Base-by-base conservation (phyloP, 805 yeast genomes). In the Wickerhamiella shivajii region DNA sequence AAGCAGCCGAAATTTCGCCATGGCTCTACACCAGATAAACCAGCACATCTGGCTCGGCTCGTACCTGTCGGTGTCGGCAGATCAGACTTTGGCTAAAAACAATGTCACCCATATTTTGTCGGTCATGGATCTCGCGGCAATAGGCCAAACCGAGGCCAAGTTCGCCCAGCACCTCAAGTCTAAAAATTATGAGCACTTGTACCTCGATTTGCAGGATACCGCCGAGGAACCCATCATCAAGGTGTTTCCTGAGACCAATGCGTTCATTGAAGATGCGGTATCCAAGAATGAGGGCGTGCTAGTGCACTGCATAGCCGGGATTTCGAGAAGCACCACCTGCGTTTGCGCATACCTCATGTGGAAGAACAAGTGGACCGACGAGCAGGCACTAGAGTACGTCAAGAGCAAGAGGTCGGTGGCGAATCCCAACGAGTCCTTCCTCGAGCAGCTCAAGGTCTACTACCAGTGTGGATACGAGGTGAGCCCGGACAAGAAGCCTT, bases 321-420 rank as follows among this genome's bases (percentile, higher is more conserved):
- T 81, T 18, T 83, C 95, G 1, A 64, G 98, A 42, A 79, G 94
- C 4, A 87, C 79, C 0, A 74, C 96, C 0, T 75, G 84, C 11
- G 74, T 76, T 23, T 72, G 80, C 31, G 93, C 96, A 0, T 93
- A 81, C 52, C 69, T 85, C 27, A 87, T 90, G 95, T 68, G 73
- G 50, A 60, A 84, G 32, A 63, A 77, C 52, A 61, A 83, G 46
- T 43, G 44, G 45, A 56, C 60, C 9, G 56, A 69, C 12, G 60
- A 66, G 11, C 73, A 72, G 42, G 78, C 95, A 0, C 45, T 80
- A 6, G 74, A 77, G 55, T 87, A 87, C 0, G 74, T 87, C n/a
- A 65, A 63, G 41, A 55, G 85, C 40, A 74, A 69, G 44, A 64
- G 77, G 39, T 51, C 67, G 3, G 60, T 61, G 4, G 72, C 73